A percentile compares a stretch with the other conserved stretches of the same genome.
These are phyloP conservation scores for Linanthus parryae DNA, from an alignment of 148 eudicot species.

Conservation along the genomic window DNA sequence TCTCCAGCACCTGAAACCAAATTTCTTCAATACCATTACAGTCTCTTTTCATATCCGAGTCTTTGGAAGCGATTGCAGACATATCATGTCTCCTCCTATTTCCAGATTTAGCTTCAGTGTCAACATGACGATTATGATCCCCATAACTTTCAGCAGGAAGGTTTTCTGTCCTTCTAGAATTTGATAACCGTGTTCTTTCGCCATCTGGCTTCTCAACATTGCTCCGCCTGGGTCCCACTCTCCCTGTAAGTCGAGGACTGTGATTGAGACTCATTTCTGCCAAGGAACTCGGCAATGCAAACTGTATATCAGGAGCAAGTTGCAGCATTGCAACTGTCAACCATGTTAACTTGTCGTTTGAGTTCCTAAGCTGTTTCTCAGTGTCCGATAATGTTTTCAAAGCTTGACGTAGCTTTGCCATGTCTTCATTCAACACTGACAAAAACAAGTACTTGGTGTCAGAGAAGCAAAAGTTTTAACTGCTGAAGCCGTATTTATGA, in stretches of 20 bases:
- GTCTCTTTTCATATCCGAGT: no score
- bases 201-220: neutral
- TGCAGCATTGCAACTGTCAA: slow-evolving; percentile 83
- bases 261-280: slow-evolving; percentile 39
- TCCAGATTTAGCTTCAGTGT: no score
- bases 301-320: slow-evolving; percentile 88
- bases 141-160: neutral
- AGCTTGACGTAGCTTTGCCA: slow-evolving; percentile 91
- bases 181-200: neutral
- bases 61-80: no score
- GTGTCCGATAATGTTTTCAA: slow-evolving; percentile 83
- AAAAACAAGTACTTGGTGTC: slow-evolving; percentile 4
- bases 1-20: slow-evolving; percentile 1
- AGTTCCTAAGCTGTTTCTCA: slow-evolving; percentile 81
- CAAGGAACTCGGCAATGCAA: slow-evolving; percentile 59
- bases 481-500: no score
- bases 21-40: slow-evolving; percentile 2
- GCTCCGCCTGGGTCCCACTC: neutral
- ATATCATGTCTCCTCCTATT: slow-evolving; percentile 1
- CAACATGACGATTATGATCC: no score
- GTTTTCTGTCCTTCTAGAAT: neutral
- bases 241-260: neutral
- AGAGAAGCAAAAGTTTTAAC: slow-evolving; percentile 4
- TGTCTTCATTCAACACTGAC: slow-evolving; percentile 73
- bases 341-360: slow-evolving; percentile 82